Evolutionary conservation across 2,329 filamentous ascomycete genomes (phyloP), one percentile per base, ranked within the genome.

Genomic region (Colletotrichum caudatum): DNA sequence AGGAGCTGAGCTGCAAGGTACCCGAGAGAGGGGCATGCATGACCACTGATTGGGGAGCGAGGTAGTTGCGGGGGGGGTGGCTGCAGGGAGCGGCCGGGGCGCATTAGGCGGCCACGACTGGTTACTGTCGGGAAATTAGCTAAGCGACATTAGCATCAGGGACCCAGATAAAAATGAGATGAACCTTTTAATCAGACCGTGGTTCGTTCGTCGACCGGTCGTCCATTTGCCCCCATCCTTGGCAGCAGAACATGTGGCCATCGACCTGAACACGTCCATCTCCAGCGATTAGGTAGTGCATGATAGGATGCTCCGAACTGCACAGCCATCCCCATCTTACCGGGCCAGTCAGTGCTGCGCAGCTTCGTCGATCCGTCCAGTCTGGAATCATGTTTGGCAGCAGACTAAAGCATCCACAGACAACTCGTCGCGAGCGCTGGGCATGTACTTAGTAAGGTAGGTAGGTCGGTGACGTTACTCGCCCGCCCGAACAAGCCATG

Each of bases 71-170:
- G 61, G 50, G 46, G 50, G 66, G n/a, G 44, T 33, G 44, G 16
- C 37, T 64, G 62, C 51, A 44, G 58, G 44, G 44, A 37, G 39
- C 29, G 41, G 2, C 6, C 5, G 53, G 26, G 29, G 16, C 44
- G 46, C 26, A 59, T 50, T 58, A 39, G 26, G 23, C 20, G 37
- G 7, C 46, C 35, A 39, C 64, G 29, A 63, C 51, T 59, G 51
- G 69, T 71, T 71, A 65, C 46, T 39, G 20, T 46, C 59, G 66
- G 73, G 71, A 74, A 74, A 74, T 74, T 74, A 74, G 73, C 73
- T 74, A 71, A 74, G 73, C 73, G 73, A 74, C 53, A 74, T 74
- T 74, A 71, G 63, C 67, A 54, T 33, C 59, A 59, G 69, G 51
- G 50, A 12, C 65, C 65, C 59, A 57, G 71, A 64, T 69, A 48